Evolutionary conservation across 2,329 filamentous ascomycete species (phyloP), one percentile per base, ranked within the genome.

Genomic region (Cercospora sojina): DNA sequence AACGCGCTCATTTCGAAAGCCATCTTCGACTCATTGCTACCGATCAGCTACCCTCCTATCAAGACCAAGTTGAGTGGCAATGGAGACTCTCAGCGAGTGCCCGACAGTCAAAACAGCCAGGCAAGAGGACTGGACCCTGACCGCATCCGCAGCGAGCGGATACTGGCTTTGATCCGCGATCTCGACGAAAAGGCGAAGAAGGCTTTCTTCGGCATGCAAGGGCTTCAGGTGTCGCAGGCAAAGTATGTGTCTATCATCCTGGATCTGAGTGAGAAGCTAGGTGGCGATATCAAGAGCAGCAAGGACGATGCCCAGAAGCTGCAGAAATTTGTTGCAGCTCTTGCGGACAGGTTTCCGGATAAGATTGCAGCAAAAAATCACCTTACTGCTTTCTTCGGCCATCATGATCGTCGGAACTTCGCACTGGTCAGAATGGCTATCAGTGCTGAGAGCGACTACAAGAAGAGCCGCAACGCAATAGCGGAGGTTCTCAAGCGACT

Each of bases 401-500:
- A 90, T 72, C 92, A 98, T 74, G 93, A 99, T 76, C 90, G 94
- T 60, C 89, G 95, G 64, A 91, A 87, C 73, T 98, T 97, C 78
- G 91, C 96, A 74, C 87, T 99, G 23, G 88, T 97, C 71, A 89
- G 91, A 65, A 97, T 93, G 77, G 88, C 92, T 62, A 92, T 93
- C 77, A 90, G 89, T 31, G 88, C 91, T 3, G 90, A 94, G 69
- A 93, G 91, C 73, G 95, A 99, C 75, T 98, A 97, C 78, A 90
- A 92, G 74, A 97, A 92, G 43, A 92, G 97, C 53, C 87, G 90
- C 69, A 92, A 93, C 73, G 93, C 94, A 1, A 91, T 97, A 49
- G 95, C 92, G 79, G 95, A 99, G 80, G 83, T 98, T 41, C 87
- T 89, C 51, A 95, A 93, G 79, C 71, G 74, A 5, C 38, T 76